Conservation (phyloP, 306 rosid species). For the Fagus crenata region DNA sequence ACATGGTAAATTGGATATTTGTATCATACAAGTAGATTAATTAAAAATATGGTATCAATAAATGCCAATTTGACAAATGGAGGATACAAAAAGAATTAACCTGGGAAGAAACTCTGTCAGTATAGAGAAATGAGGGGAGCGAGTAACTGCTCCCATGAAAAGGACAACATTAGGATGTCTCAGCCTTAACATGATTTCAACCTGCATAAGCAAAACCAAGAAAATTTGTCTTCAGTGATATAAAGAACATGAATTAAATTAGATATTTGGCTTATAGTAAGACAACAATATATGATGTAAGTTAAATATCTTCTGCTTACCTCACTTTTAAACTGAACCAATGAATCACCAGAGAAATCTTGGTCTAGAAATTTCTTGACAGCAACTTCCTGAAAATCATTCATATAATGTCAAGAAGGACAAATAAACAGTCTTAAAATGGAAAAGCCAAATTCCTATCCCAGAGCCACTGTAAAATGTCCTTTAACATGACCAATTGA, state of each 20-base stretch:
- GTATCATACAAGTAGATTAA: background rate
- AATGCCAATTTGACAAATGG: background rate
- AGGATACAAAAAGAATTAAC: constrained; percentile 40
- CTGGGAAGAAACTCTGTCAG: constrained; percentile 96
- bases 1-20: constrained; percentile 15
- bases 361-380: constrained; percentile 97
- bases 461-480: background rate
- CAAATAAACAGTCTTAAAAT: constrained; percentile 14
- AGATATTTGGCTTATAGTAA: background rate
- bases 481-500: constrained; percentile 10
- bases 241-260: background rate
- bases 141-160: constrained; percentile 98
- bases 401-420: constrained; percentile 24
- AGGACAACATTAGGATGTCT: constrained; percentile 99
- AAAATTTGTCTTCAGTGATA: constrained; percentile 7
- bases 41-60: background rate
- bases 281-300: background rate
- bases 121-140: constrained; percentile 90
- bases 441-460: background rate
- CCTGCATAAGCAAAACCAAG: constrained; percentile 47
- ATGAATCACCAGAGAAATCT: constrained; percentile 93
- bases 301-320: constrained; percentile 49
- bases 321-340: constrained; percentile 89
- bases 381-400: constrained; percentile 84
- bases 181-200: constrained; percentile 95